Evolutionary conservation across 1,139 yeast species (phyloP).

Genomic region (Hyphopichia fennica): DNA sequence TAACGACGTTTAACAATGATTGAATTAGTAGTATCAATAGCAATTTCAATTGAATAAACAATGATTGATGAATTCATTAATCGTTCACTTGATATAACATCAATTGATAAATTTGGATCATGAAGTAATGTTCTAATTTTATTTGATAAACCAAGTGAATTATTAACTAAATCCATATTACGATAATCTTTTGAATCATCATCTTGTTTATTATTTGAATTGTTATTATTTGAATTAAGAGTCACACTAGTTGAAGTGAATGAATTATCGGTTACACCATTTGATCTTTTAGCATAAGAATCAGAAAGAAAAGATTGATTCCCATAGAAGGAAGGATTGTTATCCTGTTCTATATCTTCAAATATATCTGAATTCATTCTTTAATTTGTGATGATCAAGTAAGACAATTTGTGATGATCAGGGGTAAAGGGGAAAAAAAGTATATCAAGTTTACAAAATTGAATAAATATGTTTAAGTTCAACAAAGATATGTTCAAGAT

Average conservation of each 20-base stretch:
- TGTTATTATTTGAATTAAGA: not conserved
- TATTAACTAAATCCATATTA: constrained; percentile 26
- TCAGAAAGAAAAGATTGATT: constrained; percentile 27
- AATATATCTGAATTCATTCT: constrained; percentile 15
- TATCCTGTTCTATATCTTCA: constrained; percentile 49
- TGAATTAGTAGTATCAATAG: constrained; percentile 13
- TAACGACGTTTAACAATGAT: constrained; percentile 50
- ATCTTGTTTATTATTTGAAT: not conserved
- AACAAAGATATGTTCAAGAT: too few relatives aligned
- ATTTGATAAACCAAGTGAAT: constrained; percentile 41
- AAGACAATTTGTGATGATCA: not conserved
- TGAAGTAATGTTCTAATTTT: constrained; percentile 30
- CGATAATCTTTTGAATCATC: not conserved
- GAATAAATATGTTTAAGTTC: too few relatives aligned
- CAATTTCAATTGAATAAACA: constrained; percentile 39
- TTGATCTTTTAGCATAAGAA: constrained; percentile 23
- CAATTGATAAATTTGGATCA: constrained; percentile 27
- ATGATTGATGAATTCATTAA: constrained; percentile 40
- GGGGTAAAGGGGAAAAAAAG: not conserved
- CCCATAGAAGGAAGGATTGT: constrained; percentile 48
- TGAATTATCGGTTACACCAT: constrained; percentile 2
- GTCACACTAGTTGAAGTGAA: not conserved
- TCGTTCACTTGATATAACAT: constrained; percentile 37
- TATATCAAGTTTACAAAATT: not conserved
- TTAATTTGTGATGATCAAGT: not conserved